Conservation (phyloP, 1,139 yeast genomes). For the Diutina sp. region DNA sequence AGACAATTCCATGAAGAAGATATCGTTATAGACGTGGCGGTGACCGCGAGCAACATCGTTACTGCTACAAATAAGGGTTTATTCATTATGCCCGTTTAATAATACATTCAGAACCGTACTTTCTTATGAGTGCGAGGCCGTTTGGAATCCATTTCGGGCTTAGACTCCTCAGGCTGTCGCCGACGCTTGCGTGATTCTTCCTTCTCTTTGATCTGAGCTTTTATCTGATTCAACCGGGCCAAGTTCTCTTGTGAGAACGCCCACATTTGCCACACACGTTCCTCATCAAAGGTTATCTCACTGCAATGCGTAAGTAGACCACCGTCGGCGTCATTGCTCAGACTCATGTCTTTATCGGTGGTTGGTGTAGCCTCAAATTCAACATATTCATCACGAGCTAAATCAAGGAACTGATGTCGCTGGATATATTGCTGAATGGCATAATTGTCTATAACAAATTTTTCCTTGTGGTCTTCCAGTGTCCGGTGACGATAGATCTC, state of each 20-base stretch:
- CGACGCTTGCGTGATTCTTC: conserved; percentile 10
- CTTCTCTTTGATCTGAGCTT: conserved; percentile 13
- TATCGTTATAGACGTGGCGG: conserved; percentile 39
- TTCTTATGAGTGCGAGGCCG: conserved; percentile 7
- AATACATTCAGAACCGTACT: conserved; percentile 5
- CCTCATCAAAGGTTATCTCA: conserved; percentile 5
- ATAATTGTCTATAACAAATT: conserved; percentile 38
- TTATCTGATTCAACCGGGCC: conserved; percentile 16
- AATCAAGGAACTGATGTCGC: conserved; percentile 30
- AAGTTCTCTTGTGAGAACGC: conserved; percentile 33
- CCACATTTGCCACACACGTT: conserved; percentile 26
- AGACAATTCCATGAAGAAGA: conserved; percentile 44
- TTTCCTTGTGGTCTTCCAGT: conserved; percentile 3
- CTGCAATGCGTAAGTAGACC: conserved; percentile 13
- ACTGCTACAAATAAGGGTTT: not conserved
- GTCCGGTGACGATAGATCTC: conserved; percentile 38
- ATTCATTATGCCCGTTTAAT: not conserved
- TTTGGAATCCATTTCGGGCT: conserved; percentile 10
- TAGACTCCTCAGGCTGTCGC: conserved; percentile 3
- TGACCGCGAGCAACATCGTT: not conserved
- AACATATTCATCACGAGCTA: conserved; percentile 16
- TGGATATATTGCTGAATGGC: conserved; percentile 47
- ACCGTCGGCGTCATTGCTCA: conserved; percentile 9
- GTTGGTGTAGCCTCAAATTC: conserved; percentile 12
- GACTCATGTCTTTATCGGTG: conserved; percentile 1